Conservation (phyloP, 208 protist genomes). For the Lotmaria passim region DNA sequence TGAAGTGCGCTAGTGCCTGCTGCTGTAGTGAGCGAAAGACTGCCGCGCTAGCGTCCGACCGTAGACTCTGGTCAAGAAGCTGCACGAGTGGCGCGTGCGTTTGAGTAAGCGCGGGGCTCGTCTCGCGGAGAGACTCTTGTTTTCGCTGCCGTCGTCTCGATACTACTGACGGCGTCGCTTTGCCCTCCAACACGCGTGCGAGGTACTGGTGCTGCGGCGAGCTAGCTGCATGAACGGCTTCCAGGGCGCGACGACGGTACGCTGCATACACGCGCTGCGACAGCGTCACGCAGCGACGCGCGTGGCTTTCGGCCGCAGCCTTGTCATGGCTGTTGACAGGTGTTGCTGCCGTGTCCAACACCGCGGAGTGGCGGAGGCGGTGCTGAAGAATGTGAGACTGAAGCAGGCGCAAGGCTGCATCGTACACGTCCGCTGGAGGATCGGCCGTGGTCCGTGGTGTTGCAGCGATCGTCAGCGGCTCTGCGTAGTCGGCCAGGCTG, state of each 20-base stretch:
- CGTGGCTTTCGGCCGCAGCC: not conserved
- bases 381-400: conserved; percentile 41
- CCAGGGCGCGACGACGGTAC: conserved; percentile 23
- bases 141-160: not conserved
- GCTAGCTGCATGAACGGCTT: conserved; percentile 11
- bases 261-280: conserved; percentile 30
- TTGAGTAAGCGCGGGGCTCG: not conserved
- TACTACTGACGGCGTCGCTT: too few species aligned
- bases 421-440: conserved; percentile 55
- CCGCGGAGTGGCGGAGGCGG: not conserved
- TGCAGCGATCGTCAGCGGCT: not conserved
- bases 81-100: conserved; percentile 19
- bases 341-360: not conserved
- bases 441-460: not conserved
- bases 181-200: not conserved
- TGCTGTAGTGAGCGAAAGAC: conserved; percentile 3
- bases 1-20: conserved; percentile 32
- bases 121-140: not conserved
- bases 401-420: conserved; percentile 53
- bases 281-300: conserved; percentile 18
- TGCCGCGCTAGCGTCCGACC: not conserved
- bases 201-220: conserved; percentile 30
- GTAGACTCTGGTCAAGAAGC: conserved; percentile 6
- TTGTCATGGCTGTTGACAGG: not conserved
- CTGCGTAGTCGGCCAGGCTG: not conserved